A percentile compares a stretch with the other conserved stretches of the same genome.
These are phyloP conservation scores for Pythium aquatile DNA, from an alignment of 352 stramenopile species.

Conservation along the genomic window DNA sequence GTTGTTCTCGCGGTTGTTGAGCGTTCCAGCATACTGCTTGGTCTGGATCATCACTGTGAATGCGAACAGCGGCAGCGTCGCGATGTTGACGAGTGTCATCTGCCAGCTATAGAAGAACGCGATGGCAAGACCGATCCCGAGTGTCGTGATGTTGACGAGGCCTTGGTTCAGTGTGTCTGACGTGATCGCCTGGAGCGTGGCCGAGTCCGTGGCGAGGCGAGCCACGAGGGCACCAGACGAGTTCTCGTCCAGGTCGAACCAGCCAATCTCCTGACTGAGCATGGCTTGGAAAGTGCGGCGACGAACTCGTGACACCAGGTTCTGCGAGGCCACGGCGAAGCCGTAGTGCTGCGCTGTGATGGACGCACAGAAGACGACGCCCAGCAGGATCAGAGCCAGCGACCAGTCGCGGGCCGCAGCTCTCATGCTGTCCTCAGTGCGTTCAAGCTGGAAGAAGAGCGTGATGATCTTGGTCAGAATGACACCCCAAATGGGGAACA, in stretches of 20 bases:
- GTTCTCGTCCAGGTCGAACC: conserved; percentile 73
- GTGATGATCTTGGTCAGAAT: conserved; percentile 54
- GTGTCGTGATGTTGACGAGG: conserved; percentile 58
- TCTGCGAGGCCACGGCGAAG: conserved; percentile 50
- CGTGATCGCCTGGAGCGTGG: conserved; percentile 72
- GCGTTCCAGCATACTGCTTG: conserved; percentile 35
- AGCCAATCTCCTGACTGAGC: conserved; percentile 70
- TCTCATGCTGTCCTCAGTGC: no score
- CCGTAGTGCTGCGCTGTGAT: conserved; percentile 49
- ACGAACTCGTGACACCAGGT: conserved; percentile 49
- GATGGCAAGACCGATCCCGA: conserved; percentile 42
- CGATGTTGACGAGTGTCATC: conserved; percentile 49
- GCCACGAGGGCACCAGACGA: conserved; percentile 57
- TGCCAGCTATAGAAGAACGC: conserved; percentile 61
- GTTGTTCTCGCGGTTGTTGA: conserved; percentile 45
- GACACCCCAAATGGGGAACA: conserved; percentile 51
- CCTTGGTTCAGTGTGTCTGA: conserved; percentile 61
- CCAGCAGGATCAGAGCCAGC: conserved; percentile 39
- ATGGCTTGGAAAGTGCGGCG: conserved; percentile 47
- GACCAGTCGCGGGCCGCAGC: conserved; percentile 36
- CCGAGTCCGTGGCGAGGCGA: conserved; percentile 68
- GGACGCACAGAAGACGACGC: conserved; percentile 36
- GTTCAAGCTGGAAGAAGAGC: conserved; percentile 53
- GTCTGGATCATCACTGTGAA: conserved; percentile 44
- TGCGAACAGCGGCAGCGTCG: conserved; percentile 25